Percentiles rank a stretch among this genome's conserved stretches.
phyloP scores from a whole-genome alignment of 1,284 basidiomycete species.

The Inonotus hispidus region DNA sequence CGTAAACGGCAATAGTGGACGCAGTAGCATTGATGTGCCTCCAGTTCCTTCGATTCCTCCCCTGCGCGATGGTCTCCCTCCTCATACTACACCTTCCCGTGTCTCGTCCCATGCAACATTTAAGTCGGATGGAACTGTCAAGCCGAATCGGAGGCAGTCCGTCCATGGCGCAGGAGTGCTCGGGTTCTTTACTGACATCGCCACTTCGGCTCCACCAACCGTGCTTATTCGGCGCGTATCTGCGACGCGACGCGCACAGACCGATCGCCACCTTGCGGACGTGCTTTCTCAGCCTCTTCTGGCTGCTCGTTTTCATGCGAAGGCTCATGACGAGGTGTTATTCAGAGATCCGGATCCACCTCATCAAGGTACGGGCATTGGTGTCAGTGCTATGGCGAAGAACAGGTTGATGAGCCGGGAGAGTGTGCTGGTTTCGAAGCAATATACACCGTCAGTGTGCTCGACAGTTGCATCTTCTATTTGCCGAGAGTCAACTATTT shows the following conservation, averaged over 20 bases:
- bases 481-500: slow-evolving; percentile 4
- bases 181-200: slow-evolving; percentile 28
- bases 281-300: slow-evolving; percentile 61
- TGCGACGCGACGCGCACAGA: slow-evolving; percentile 56
- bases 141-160: slow-evolving; percentile 11
- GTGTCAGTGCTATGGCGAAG: slow-evolving; percentile 46
- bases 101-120: slow-evolving; percentile 8
- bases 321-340: slow-evolving; percentile 54
- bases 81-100: background rate
- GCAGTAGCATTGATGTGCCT: slow-evolving; percentile 6
- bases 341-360: slow-evolving; percentile 31
- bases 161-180: slow-evolving; percentile 15
- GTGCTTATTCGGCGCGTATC: slow-evolving; percentile 69
- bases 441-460: slow-evolving; percentile 10
- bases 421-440: slow-evolving; percentile 47
- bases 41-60: slow-evolving; percentile 11
- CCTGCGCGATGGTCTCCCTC: background rate
- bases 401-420: slow-evolving; percentile 58
- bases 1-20: background rate
- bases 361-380: slow-evolving; percentile 42
- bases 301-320: slow-evolving; percentile 55
- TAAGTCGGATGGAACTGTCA: slow-evolving; percentile 8
- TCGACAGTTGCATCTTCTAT: background rate
- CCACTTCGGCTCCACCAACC: slow-evolving; percentile 44
- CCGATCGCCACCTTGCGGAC: slow-evolving; percentile 64